A percentile compares a stretch with the other conserved stretches of the same genome.
Evolutionary conservation across 805 yeast genomes (phyloP).

Genomic region (Zygotorulaspora chibaensis): DNA sequence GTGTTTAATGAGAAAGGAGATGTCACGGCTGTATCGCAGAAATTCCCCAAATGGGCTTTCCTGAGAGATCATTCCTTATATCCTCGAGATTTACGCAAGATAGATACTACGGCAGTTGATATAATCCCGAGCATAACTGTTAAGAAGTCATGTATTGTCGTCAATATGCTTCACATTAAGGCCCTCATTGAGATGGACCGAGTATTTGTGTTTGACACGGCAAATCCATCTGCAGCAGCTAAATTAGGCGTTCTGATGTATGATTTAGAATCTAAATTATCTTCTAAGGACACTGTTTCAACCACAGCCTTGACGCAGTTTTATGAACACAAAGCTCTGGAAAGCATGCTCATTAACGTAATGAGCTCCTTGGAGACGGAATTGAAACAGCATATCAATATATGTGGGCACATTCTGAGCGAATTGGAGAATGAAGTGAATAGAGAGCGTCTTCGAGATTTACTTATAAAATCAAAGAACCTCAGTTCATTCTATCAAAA

Average conservation of each 20-base stretch:
- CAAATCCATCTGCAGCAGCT: constrained; percentile 52
- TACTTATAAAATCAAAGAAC: constrained; percentile 67
- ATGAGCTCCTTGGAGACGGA: constrained; percentile 77
- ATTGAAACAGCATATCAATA: constrained; percentile 50
- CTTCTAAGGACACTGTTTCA: constrained; percentile 25
- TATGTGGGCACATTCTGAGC: constrained; percentile 59
- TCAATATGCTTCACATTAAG: constrained; percentile 81
- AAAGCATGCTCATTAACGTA: constrained; percentile 75
- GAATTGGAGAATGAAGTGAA: constrained; percentile 78
- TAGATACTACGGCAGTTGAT: constrained; percentile 68
- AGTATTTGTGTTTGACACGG: constrained; percentile 77
- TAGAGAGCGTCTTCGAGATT: constrained; percentile 65
- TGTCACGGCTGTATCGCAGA: constrained; percentile 71
- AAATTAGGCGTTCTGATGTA: constrained; percentile 74
- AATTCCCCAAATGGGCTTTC: constrained; percentile 73
- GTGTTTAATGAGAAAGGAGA: constrained; percentile 71
- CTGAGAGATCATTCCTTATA: constrained; percentile 68
- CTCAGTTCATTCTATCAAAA: constrained; percentile 72
- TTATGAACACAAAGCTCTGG: constrained; percentile 81
- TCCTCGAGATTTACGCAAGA: constrained; percentile 83
- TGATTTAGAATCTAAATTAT: constrained; percentile 72
- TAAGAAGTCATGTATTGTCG: constrained; percentile 67
- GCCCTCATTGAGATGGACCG: constrained; percentile 79
- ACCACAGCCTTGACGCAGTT: constrained; percentile 38
- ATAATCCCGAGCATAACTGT: constrained; percentile 88